Evolutionary conservation across 345 rosid genomes (phyloP).

Genomic region (Excoecaria cochinchinensis): DNA sequence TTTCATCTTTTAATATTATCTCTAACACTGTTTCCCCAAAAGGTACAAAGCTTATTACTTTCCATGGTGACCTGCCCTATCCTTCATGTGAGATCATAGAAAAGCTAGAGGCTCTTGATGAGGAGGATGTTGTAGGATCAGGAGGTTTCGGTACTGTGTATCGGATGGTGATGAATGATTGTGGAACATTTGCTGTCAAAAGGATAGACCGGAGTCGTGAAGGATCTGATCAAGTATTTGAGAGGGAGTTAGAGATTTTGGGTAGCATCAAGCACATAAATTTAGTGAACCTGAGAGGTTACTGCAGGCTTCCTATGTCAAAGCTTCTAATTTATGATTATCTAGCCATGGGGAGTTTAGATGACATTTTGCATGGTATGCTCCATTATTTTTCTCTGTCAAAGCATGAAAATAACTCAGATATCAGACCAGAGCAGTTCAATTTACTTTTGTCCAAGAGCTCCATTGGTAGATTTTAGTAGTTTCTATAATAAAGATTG

Average conservation of each 20-base stretch:
- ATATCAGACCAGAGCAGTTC: not conserved
- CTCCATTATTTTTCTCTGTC: not conserved
- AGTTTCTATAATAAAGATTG: no score
- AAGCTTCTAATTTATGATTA: slow-evolving; percentile 93
- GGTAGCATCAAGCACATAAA: slow-evolving; percentile 97
- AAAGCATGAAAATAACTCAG: not conserved
- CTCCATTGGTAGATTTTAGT: not conserved
- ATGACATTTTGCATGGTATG: slow-evolving; percentile 83
- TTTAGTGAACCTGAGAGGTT: slow-evolving; percentile 87
- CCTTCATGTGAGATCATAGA: slow-evolving; percentile 82
- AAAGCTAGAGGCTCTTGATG: slow-evolving; percentile 89
- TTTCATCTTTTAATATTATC: not conserved
- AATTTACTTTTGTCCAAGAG: not conserved
- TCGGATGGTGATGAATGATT: slow-evolving; percentile 97
- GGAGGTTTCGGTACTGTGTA: slow-evolving; percentile 98
- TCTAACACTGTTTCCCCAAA: slow-evolving; percentile 8
- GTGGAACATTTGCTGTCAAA: slow-evolving; percentile 97
- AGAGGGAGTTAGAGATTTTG: slow-evolving; percentile 86
- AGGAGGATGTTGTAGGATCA: slow-evolving; percentile 90
- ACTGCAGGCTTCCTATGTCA: slow-evolving; percentile 80
- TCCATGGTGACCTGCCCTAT: slow-evolving; percentile 95
- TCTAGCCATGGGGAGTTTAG: slow-evolving; percentile 89
- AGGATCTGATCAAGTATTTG: slow-evolving; percentile 93
- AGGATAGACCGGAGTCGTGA: slow-evolving; percentile 76
- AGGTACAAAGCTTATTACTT: slow-evolving; percentile 87